A percentile compares a stretch with the other conserved stretches of the same genome.
Evolutionary conservation across 2,329 filamentous ascomycete genomes (phyloP).

Genomic region (Colletotrichum horii): DNA sequence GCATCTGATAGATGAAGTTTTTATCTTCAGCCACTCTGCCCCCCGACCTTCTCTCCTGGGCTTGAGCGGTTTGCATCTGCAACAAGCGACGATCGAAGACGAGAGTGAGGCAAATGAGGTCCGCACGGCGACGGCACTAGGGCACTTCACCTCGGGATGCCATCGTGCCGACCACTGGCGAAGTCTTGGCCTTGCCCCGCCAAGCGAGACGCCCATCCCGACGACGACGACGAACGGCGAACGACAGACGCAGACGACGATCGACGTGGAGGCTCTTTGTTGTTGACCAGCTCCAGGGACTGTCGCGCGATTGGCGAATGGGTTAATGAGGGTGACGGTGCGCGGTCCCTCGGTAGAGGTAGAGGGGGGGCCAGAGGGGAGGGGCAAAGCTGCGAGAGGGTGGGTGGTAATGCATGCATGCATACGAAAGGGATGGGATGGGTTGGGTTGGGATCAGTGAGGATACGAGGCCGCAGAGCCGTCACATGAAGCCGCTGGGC

Average conservation of each 20-base stretch:
- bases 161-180: neutral
- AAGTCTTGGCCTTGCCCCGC: neutral
- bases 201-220: slow-evolving; percentile 2
- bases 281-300: neutral
- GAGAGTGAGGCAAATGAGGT: neutral
- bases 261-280: slow-evolving; percentile 10
- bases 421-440: slow-evolving; percentile 2
- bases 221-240: neutral
- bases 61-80: too few relatives aligned
- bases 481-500: slow-evolving; percentile 9
- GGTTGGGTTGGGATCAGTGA: neutral
- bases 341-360: neutral
- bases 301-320: slow-evolving; percentile 13
- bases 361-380: neutral
- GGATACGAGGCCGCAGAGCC: slow-evolving; percentile 7
- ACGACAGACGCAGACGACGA: neutral
- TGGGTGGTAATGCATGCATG: slow-evolving; percentile 15
- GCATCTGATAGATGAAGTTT: neutral
- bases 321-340: neutral
- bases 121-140: neutral
- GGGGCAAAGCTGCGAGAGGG: neutral
- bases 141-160: neutral
- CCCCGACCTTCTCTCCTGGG: too few relatives aligned
- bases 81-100: neutral
- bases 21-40: neutral